Evolutionary conservation across 2,329 filamentous ascomycete species (phyloP), one percentile per base, ranked within the genome.

Genomic region (Aspergillus neotritici): DNA sequence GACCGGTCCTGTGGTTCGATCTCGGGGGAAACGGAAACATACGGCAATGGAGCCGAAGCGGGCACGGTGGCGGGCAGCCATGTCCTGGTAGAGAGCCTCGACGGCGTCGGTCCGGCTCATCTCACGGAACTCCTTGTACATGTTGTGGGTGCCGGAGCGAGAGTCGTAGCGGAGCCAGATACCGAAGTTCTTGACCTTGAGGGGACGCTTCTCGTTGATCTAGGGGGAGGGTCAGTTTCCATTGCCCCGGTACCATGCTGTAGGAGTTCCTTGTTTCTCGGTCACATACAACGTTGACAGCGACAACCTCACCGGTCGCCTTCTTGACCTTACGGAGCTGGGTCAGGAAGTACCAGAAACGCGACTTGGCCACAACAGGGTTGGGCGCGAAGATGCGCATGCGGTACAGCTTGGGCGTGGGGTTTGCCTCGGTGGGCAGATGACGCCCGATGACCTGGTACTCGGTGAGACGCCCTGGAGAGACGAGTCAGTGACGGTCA

Each of bases 41-140:
- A 96, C 91, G 83, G 96, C 90, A 73, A 98, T 93, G 63, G 87
- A 94, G 77, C 93, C 84, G 82, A 98, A 98, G 68, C 93, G 87
- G 69, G 93, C 85, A 71, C 87, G 89, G 84, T 98, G 93, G 73
- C 93, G 88, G 74, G 94, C 91, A 63, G 93, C 89, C 93, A 98
- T 97, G 80, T 98, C 93, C 77, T 93, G 87, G 86, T 98, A 98
- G 71, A 98, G 83, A 62, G 91, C 77, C 77, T 97, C 87, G 67
- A 97, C 91, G 60, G 93, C 93, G 62, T 93, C 91, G 68, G 85
- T 87, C 75, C 93, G 83, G 71, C 87, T 91, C 82, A 97, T 87
- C 82, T 97, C 93, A 72, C 93, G 87, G 86, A 96, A 97, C 85
- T 98, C 93, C 85, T 97, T 97, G 88, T 98, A 98, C 93, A 98